Conservation (phyloP, 1,284 basidiomycete genomes). For the Ganoderma lucidum region DNA sequence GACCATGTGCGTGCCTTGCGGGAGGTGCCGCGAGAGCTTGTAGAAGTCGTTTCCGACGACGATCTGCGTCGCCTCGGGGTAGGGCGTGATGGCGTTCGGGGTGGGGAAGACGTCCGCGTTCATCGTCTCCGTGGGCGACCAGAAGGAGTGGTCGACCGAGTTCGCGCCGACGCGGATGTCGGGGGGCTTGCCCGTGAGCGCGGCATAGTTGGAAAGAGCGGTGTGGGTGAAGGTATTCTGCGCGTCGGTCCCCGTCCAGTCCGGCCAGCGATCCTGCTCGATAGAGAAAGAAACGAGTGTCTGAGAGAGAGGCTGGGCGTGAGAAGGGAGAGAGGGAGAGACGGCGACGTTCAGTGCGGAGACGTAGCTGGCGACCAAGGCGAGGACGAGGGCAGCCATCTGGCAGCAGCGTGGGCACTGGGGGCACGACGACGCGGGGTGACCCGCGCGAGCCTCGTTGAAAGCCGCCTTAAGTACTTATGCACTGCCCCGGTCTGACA, state of each 20-base stretch:
- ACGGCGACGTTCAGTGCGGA: slow-evolving; percentile 34
- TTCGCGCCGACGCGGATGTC: slow-evolving; percentile 69
- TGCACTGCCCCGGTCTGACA: neutral
- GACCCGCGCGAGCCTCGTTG: neutral
- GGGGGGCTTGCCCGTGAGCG: slow-evolving; percentile 58
- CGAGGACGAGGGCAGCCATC: neutral
- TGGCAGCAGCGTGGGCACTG: neutral
- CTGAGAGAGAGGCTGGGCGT: slow-evolving; percentile 32
- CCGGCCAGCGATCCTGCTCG: slow-evolving; percentile 73
- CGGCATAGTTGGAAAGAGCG: slow-evolving; percentile 59
- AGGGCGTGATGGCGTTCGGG: slow-evolving; percentile 56
- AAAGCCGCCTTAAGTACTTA: neutral
- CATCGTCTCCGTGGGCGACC: slow-evolving; percentile 58
- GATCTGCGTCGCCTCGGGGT: slow-evolving; percentile 66
- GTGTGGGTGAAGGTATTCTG: slow-evolving; percentile 65
- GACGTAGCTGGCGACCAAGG: slow-evolving; percentile 12
- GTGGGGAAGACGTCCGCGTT: slow-evolving; percentile 57
- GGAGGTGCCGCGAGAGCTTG: slow-evolving; percentile 59
- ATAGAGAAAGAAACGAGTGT: slow-evolving; percentile 67
- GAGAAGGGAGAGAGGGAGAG: slow-evolving; percentile 30
- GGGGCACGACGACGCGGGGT: neutral
- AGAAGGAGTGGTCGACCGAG: slow-evolving; percentile 68
- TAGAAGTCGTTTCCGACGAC: slow-evolving; percentile 67
- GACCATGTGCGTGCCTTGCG: slow-evolving; percentile 60
- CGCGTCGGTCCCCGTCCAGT: slow-evolving; percentile 61